A percentile compares a stretch with the other conserved stretches of the same genome.
phyloP scores from a whole-genome alignment of 2,329 filamentous ascomycete genomes.

The Cyclaneusma minus region DNA sequence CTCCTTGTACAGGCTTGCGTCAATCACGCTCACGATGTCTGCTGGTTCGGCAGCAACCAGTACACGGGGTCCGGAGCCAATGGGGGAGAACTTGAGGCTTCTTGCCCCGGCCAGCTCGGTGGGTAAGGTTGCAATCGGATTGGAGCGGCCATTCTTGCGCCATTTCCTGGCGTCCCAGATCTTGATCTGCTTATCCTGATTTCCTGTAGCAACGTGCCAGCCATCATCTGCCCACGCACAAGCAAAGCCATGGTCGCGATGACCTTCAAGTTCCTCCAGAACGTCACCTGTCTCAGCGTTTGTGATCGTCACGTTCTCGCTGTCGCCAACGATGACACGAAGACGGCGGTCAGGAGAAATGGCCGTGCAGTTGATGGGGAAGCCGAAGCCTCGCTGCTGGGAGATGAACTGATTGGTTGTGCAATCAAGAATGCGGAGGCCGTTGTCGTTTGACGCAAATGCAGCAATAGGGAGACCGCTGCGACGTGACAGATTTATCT shows the following conservation, averaged over 20 bases:
- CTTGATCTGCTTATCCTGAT: slow-evolving; percentile 57
- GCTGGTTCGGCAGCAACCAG: slow-evolving; percentile 63
- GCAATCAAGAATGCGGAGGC: slow-evolving; percentile 42
- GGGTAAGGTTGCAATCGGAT: slow-evolving; percentile 36
- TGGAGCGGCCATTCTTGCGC: slow-evolving; percentile 33
- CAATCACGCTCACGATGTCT: slow-evolving; percentile 56
- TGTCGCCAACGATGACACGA: slow-evolving; percentile 59
- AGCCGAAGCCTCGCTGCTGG: slow-evolving; percentile 34
- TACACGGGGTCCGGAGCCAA: slow-evolving; percentile 49
- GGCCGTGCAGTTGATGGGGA: slow-evolving; percentile 58
- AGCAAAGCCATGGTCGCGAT: slow-evolving; percentile 58
- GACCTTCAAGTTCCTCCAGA: slow-evolving; percentile 42
- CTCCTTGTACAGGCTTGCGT: slow-evolving; percentile 45
- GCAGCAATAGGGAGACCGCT: slow-evolving; percentile 37
- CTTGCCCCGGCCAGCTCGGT: slow-evolving; percentile 55
- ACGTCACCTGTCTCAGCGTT: slow-evolving; percentile 50
- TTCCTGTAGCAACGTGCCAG: slow-evolving; percentile 60
- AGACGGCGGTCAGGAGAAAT: slow-evolving; percentile 57
- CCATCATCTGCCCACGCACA: slow-evolving; percentile 71
- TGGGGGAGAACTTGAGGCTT: slow-evolving; percentile 55
- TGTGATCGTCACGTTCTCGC: slow-evolving; percentile 46
- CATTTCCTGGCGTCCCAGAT: slow-evolving; percentile 66
- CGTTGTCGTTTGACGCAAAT: slow-evolving; percentile 47
- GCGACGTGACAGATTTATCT: slow-evolving; percentile 36
- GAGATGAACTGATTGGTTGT: slow-evolving; percentile 41